Evolutionary conservation across 78 protist species (phyloP).

Genomic region (Polysphondylium violaceum): DNA sequence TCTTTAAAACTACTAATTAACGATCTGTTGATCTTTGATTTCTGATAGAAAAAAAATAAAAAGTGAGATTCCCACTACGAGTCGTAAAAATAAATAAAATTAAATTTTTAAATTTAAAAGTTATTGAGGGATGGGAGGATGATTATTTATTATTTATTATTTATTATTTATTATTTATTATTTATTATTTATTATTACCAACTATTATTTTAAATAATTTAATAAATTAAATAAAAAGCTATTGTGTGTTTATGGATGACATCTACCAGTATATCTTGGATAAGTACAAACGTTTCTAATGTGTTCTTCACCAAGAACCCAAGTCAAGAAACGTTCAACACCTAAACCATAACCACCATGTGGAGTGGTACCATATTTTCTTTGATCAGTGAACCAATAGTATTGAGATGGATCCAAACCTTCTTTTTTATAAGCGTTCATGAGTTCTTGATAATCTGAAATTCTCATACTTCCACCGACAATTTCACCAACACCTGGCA

Average conservation of each 20-base stretch:
- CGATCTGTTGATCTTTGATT: no score
- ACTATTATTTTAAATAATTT: not conserved
- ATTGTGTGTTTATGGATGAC: conserved; percentile 87
- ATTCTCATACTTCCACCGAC: conserved; percentile 98
- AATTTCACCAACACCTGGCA: conserved; percentile 99
- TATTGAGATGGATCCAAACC: conserved; percentile 91
- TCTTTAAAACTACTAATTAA: no score
- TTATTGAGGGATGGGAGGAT: not conserved
- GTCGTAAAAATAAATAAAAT: no score
- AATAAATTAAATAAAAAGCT: not conserved
- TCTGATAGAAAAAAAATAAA: no score
- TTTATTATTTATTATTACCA: not conserved
- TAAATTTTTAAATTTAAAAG: not conserved
- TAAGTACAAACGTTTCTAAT: conserved; percentile 95
- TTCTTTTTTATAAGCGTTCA: conserved; percentile 86
- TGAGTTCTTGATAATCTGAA: conserved; percentile 84
- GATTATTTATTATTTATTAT: not conserved
- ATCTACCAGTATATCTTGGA: conserved; percentile 91
- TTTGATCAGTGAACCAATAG: conserved; percentile 98
- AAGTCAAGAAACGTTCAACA: conserved; percentile 94
- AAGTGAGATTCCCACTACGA: no score
- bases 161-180: not conserved
- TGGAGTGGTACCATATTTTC: conserved; percentile 95
- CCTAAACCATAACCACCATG: conserved; percentile 99
- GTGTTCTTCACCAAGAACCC: conserved; percentile 90